phyloP scores from a whole-genome alignment of 179 eudicot species.

The Sideroxylon spinosum region DNA sequence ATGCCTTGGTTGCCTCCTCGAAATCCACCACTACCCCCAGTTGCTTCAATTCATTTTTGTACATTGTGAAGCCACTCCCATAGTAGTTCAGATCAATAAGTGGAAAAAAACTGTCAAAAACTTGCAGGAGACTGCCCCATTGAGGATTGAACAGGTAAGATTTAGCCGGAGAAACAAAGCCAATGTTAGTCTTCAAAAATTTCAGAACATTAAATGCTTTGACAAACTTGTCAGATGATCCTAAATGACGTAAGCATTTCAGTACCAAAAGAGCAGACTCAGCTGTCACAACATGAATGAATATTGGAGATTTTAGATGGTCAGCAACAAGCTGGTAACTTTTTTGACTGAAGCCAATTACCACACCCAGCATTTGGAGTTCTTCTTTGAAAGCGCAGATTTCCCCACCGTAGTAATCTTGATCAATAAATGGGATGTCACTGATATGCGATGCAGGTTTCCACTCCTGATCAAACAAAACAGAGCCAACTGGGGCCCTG shows the following conservation, averaged over 20 bases:
- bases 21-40: slow-evolving; percentile 56
- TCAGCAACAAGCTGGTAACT: slow-evolving; percentile 40
- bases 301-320: slow-evolving; percentile 30
- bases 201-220: slow-evolving; percentile 30
- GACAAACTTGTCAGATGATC: slow-evolving; percentile 28
- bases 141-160: slow-evolving; percentile 39
- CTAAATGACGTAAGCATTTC: slow-evolving; percentile 30
- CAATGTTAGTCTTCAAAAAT: slow-evolving; percentile 44
- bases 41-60: slow-evolving; percentile 30
- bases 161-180: slow-evolving; percentile 39
- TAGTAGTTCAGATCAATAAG: slow-evolving; percentile 46
- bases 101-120: slow-evolving; percentile 46
- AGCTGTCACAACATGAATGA: slow-evolving; percentile 21
- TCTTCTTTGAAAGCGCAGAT: slow-evolving; percentile 38
- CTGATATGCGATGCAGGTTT: slow-evolving; percentile 37
- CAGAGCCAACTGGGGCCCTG: slow-evolving; percentile 39
- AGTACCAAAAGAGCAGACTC: slow-evolving; percentile 37
- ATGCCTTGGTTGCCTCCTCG: slow-evolving; percentile 34
- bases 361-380: slow-evolving; percentile 48
- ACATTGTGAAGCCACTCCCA: slow-evolving; percentile 25
- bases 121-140: slow-evolving; percentile 59
- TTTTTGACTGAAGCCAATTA: slow-evolving; percentile 26
- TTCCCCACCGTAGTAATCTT: slow-evolving; percentile 38
- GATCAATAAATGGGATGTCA: slow-evolving; percentile 50
- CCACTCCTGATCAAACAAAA: slow-evolving; percentile 45